phyloP scores from a whole-genome alignment of 768 basidiomycete species.

The Auriscalpium vulgare region DNA sequence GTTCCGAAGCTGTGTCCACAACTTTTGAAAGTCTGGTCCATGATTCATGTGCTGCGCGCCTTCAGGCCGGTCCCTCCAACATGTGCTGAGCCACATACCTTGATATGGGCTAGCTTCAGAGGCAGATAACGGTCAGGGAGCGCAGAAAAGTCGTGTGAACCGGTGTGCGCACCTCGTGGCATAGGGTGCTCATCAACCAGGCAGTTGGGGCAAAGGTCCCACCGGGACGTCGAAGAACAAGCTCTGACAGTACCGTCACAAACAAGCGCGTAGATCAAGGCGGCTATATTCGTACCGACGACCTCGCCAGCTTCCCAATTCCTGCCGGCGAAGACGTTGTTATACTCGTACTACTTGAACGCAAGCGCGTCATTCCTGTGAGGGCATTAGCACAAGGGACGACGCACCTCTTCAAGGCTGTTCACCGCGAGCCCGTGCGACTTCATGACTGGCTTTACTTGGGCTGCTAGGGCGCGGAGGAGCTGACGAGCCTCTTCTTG shows the following conservation, averaged over 20 bases:
- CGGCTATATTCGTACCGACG: slow-evolving; percentile 39
- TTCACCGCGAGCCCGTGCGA: slow-evolving; percentile 67
- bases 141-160: neutral
- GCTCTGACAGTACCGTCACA: slow-evolving; percentile 36
- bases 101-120: slow-evolving; percentile 70
- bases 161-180: slow-evolving; percentile 63
- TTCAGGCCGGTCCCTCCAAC: neutral
- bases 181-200: slow-evolving; percentile 70
- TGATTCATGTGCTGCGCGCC: slow-evolving; percentile 68
- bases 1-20: slow-evolving; percentile 57
- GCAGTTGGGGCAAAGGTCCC: slow-evolving; percentile 56
- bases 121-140: neutral
- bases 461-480: slow-evolving; percentile 72
- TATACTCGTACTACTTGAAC: slow-evolving; percentile 59
- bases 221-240: slow-evolving; percentile 57
- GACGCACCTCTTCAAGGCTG: slow-evolving; percentile 69
- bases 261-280: slow-evolving; percentile 3
- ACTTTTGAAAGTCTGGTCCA: slow-evolving; percentile 62
- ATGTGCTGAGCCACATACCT: slow-evolving; percentile 33
- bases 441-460: slow-evolving; percentile 81
- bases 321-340: slow-evolving; percentile 69
- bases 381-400: neutral
- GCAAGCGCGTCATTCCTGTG: no score
- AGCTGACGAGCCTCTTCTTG: slow-evolving; percentile 64
- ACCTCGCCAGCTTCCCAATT: slow-evolving; percentile 85